Evolutionary conservation across 1,139 yeast genomes (phyloP).

Genomic region (Nakaseomyces delphensis): DNA sequence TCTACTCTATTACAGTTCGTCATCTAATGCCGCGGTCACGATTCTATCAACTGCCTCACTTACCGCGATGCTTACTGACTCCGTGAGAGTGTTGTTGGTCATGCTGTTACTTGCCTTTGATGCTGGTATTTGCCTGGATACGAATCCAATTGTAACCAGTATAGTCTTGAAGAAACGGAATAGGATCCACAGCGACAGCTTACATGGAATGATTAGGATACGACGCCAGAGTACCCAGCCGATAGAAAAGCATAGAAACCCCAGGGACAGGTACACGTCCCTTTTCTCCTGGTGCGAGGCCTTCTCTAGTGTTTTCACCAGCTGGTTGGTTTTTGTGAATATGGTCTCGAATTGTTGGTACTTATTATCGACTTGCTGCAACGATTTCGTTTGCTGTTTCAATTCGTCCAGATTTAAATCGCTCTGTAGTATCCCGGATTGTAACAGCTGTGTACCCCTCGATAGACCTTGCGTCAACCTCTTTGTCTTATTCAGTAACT

Average conservation of each 20-base stretch:
- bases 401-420: constrained; percentile 52
- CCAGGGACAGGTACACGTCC: constrained; percentile 44
- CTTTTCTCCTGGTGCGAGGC: constrained; percentile 49
- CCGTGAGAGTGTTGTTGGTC: not conserved
- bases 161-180: constrained; percentile 36
- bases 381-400: constrained; percentile 46
- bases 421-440: constrained; percentile 49
- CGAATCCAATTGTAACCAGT: constrained; percentile 27
- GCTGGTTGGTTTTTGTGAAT: constrained; percentile 42
- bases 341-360: constrained; percentile 40
- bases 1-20: constrained; percentile 18
- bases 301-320: constrained; percentile 41
- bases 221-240: constrained; percentile 52
- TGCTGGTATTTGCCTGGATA: constrained; percentile 9
- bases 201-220: constrained; percentile 43
- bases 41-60: constrained; percentile 23
- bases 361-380: constrained; percentile 39
- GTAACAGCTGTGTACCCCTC: constrained; percentile 37
- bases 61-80: constrained; percentile 12
- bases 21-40: constrained; percentile 14
- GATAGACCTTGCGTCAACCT: constrained; percentile 32
- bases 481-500: constrained; percentile 31
- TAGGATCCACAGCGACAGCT: constrained; percentile 41
- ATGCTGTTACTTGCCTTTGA: constrained; percentile 2
- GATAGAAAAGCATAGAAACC: constrained; percentile 42